Evolutionary conservation across 2,329 filamentous ascomycete species (phyloP).

Genomic region (Fusarium pseudonygamai): DNA sequence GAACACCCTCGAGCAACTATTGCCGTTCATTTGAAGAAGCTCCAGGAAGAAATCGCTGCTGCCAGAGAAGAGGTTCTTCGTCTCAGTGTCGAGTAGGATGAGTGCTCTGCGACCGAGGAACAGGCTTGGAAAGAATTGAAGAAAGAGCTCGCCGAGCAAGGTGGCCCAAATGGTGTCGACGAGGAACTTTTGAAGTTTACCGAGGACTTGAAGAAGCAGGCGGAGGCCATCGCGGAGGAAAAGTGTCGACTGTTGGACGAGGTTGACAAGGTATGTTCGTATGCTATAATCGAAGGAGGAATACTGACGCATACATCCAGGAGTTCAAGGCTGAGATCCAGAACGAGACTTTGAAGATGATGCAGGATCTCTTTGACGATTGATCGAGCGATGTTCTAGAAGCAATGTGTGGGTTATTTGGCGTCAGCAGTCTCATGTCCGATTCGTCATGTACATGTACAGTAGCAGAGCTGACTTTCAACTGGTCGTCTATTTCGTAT

Average conservation of each 20-base stretch:
- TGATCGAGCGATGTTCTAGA: neutral
- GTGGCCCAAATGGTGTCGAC: neutral
- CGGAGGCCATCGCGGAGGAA: conserved; percentile 33
- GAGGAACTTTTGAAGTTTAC: neutral
- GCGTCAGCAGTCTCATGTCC: neutral
- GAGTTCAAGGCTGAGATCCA: conserved; percentile 43
- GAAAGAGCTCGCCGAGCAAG: neutral
- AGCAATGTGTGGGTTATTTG: neutral
- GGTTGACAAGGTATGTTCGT: conserved; percentile 42
- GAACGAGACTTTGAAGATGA: conserved; percentile 40
- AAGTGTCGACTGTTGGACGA: conserved; percentile 37
- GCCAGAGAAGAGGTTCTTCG: conserved; percentile 40
- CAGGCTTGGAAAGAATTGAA: conserved; percentile 33
- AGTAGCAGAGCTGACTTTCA: conserved; percentile 12
- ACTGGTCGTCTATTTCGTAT: conserved; percentile 37
- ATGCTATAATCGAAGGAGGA: fast-evolving
- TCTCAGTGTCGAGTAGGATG: conserved; percentile 41
- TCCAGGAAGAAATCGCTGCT: conserved; percentile 33
- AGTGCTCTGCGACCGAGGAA: conserved; percentile 32
- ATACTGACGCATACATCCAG: conserved; percentile 28
- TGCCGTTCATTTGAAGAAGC: conserved; percentile 34
- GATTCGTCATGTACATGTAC: conserved; percentile 1
- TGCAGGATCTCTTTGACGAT: conserved; percentile 40
- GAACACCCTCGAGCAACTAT: conserved; percentile 40
- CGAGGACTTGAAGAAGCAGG: conserved; percentile 32